These are phyloP conservation scores for Picochlorum sp. DNA, from an alignment of 139 green algal species.

Conservation along the genomic window DNA sequence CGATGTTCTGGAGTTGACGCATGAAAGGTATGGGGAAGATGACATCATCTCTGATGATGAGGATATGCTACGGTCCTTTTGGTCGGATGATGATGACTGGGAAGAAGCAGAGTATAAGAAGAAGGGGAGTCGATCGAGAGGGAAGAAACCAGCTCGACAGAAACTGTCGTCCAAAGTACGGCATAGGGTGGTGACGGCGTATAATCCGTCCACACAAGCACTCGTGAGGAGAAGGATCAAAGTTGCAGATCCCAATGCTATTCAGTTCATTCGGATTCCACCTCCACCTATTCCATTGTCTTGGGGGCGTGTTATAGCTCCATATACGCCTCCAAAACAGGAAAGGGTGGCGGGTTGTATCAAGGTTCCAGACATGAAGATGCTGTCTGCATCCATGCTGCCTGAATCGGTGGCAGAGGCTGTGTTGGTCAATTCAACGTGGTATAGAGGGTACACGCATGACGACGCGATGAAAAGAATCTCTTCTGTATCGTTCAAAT, in stretches of 20 bases:
- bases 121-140: constrained; percentile 4
- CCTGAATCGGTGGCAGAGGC: constrained; percentile 15
- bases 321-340: constrained; percentile 35
- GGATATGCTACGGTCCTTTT: constrained; percentile 46
- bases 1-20: constrained; percentile 7
- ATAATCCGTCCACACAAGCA: constrained; percentile 61
- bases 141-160: constrained; percentile 9
- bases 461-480: constrained; percentile 21
- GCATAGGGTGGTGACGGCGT: constrained; percentile 55
- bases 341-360: background rate
- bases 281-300: constrained; percentile 59
- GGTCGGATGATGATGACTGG: constrained; percentile 44
- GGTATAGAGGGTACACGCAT: constrained; percentile 9
- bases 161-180: constrained; percentile 3
- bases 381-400: background rate
- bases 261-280: constrained; percentile 53
- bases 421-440: constrained; percentile 60
- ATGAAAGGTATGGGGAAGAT: constrained; percentile 24
- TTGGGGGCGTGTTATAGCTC: constrained; percentile 67
- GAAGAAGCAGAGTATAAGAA: background rate
- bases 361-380: background rate
- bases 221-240: constrained; percentile 50
- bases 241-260: constrained; percentile 27
- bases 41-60: constrained; percentile 41
- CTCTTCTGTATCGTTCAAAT: constrained; percentile 43